Evolutionary conservation across 2,329 filamentous ascomycete genomes (phyloP).

Genomic region (Grosmannia serpens): DNA sequence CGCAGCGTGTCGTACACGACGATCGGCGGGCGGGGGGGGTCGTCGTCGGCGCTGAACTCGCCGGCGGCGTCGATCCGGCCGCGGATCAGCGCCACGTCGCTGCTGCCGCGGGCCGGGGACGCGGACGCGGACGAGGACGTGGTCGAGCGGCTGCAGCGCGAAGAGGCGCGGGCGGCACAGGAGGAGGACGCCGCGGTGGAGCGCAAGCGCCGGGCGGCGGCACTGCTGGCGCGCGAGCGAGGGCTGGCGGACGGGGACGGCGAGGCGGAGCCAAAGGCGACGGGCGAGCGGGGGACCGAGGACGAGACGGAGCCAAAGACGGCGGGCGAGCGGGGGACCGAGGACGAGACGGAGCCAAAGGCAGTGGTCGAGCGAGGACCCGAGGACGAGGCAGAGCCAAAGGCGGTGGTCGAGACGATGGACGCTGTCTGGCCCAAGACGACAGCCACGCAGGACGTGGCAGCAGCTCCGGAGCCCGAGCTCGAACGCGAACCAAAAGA

Average conservation of each 20-base stretch:
- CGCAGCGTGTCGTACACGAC: constrained; percentile 50
- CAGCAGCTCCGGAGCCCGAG: not conserved
- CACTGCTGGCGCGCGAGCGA: constrained; percentile 36
- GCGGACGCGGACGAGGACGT: constrained; percentile 27
- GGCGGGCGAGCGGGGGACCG: not conserved
- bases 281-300: not conserved
- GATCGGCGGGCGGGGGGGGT: constrained; percentile 41
- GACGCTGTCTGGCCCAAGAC: not conserved
- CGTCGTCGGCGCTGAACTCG: constrained; percentile 34
- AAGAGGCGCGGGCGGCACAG: constrained; percentile 38
- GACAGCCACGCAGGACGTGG: constrained; percentile 7
- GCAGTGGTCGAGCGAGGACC: not conserved
- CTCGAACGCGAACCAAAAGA: not conserved
- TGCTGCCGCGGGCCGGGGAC: constrained; percentile 3
- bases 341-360: not conserved
- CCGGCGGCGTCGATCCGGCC: constrained; percentile 23
- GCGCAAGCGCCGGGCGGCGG: constrained; percentile 40
- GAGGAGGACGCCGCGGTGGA: constrained; percentile 44
- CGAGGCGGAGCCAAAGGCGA: constrained; percentile 1
- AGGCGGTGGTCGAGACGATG: not conserved
- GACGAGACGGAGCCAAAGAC: not conserved
- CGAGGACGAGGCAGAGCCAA: not conserved
- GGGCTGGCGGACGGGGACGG: constrained; percentile 25
- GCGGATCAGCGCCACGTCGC: constrained; percentile 9
- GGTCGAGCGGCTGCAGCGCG: constrained; percentile 38